phyloP scores from a whole-genome alignment of 495 filamentous ascomycete species.

The Terfezia boudieri region DNA sequence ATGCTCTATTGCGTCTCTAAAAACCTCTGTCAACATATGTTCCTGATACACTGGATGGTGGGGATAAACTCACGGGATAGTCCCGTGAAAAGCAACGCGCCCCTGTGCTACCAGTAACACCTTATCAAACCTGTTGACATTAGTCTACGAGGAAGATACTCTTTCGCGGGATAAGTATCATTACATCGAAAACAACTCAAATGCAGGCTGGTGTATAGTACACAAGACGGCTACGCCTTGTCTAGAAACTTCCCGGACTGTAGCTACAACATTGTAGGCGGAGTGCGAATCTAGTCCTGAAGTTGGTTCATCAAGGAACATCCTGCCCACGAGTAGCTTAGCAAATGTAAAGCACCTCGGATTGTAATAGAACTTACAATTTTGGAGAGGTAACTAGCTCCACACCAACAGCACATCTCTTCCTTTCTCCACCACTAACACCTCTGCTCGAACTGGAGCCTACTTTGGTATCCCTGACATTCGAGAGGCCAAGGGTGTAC shows the following conservation, averaged over 20 bases:
- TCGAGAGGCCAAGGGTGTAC: constrained; percentile 51
- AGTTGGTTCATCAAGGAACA: constrained; percentile 82
- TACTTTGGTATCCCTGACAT: constrained; percentile 54
- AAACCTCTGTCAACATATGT: neutral
- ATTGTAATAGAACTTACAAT: neutral
- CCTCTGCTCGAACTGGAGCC: constrained; percentile 65
- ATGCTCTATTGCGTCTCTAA: neutral
- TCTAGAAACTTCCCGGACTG: constrained; percentile 60
- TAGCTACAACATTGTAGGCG: constrained; percentile 58
- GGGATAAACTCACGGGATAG: neutral
- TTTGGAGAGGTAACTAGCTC: neutral
- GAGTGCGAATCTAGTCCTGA: constrained; percentile 71
- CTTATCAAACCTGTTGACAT: neutral
- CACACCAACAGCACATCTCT: constrained; percentile 24
- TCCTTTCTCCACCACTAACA: constrained; percentile 62
- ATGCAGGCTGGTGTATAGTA: constrained; percentile 72
- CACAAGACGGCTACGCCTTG: constrained; percentile 71
- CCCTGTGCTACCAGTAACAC: neutral
- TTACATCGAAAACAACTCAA: neutral
- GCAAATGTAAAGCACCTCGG: too few species aligned
- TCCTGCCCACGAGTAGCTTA: neutral
- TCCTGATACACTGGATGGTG: too few species aligned
- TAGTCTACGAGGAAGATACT: neutral
- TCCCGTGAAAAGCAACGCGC: neutral
- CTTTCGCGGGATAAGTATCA: neutral